Evolutionary conservation across 2,329 filamentous ascomycete genomes (phyloP).

Genomic region (Chaetomiaceae sp.): DNA sequence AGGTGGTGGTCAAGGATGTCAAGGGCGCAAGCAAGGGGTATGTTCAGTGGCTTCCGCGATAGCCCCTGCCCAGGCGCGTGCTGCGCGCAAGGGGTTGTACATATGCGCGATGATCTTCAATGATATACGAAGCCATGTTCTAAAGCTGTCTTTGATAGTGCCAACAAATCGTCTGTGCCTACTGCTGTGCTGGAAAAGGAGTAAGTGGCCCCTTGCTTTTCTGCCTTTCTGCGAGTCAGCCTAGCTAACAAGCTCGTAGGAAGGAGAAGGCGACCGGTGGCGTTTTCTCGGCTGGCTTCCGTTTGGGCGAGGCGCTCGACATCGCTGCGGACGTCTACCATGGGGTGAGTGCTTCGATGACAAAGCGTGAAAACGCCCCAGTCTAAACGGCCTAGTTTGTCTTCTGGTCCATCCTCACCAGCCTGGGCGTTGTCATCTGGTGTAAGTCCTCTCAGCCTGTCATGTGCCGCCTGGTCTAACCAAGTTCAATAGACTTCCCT

Average conservation of each 20-base stretch:
- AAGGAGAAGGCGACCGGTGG: slow-evolving; percentile 68
- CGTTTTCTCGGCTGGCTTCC: slow-evolving; percentile 65
- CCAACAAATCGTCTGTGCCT: slow-evolving; percentile 40
- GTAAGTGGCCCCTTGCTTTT: slow-evolving; percentile 45
- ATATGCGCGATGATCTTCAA: slow-evolving; percentile 29
- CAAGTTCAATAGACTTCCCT: slow-evolving; percentile 64
- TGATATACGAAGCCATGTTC: slow-evolving; percentile 29
- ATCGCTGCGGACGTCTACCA: slow-evolving; percentile 85
- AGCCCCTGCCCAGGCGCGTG: slow-evolving; percentile 34
- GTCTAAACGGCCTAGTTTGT: slow-evolving; percentile 56
- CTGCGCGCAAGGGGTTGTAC: slow-evolving; percentile 16
- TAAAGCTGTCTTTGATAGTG: slow-evolving; percentile 40
- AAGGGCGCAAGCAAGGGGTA: slow-evolving; percentile 96
- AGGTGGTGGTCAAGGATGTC: slow-evolving; percentile 80
- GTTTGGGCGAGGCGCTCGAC: slow-evolving; percentile 68
- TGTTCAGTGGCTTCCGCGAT: slow-evolving; percentile 91
- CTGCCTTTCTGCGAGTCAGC: background rate
- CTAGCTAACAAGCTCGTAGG: slow-evolving; percentile 38
- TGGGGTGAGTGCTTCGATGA: slow-evolving; percentile 55
- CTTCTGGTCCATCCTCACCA: slow-evolving; percentile 93
- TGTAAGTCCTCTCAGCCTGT: slow-evolving; percentile 59
- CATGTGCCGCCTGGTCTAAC: background rate
- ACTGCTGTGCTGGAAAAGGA: slow-evolving; percentile 61
- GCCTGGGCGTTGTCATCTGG: slow-evolving; percentile 84
- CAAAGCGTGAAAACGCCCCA: background rate